Evolutionary conservation across 73 alveolate genomes (phyloP).

Genomic region (Symbiodinium natans): DNA sequence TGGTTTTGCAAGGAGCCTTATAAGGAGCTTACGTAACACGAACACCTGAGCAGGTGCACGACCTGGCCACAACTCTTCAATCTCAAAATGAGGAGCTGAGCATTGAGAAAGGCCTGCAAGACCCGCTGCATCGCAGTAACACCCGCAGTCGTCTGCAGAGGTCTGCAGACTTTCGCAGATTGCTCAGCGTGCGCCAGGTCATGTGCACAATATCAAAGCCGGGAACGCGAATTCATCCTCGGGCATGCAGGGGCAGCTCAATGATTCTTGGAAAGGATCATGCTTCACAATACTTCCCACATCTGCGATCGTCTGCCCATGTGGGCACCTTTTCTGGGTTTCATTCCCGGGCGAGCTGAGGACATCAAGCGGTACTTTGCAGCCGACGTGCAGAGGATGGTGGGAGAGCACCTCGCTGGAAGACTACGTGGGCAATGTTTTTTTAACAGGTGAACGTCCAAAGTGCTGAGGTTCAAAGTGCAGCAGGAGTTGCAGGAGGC

Average conservation of each 20-base stretch:
- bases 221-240: slow-evolving; percentile 61
- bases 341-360: neutral
- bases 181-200: too few species aligned
- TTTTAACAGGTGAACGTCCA: too few species aligned
- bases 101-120: slow-evolving; percentile 93
- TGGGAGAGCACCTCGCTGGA: slow-evolving; percentile 49
- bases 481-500: slow-evolving; percentile 66
- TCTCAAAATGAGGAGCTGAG: slow-evolving; percentile 87
- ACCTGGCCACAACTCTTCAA: slow-evolving; percentile 89
- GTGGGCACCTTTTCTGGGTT: too few species aligned
- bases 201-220: slow-evolving; percentile 87
- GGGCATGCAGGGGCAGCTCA: slow-evolving; percentile 94
- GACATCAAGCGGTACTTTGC: slow-evolving; percentile 92
- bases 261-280: slow-evolving; percentile 35
- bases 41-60: slow-evolving; percentile 91
- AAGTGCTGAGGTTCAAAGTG: slow-evolving; percentile 63
- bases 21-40: too few species aligned
- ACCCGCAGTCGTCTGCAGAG: too few species aligned
- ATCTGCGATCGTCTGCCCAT: too few species aligned
- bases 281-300: too few species aligned
- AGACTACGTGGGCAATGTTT: too few species aligned
- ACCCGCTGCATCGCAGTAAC: too few species aligned
- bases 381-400: slow-evolving; percentile 90
- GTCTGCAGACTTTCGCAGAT: too few species aligned
- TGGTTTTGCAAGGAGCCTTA: too few species aligned